Evolutionary conservation across 805 yeast species (phyloP).

Genomic region (Cyberlindnera maclurae): DNA sequence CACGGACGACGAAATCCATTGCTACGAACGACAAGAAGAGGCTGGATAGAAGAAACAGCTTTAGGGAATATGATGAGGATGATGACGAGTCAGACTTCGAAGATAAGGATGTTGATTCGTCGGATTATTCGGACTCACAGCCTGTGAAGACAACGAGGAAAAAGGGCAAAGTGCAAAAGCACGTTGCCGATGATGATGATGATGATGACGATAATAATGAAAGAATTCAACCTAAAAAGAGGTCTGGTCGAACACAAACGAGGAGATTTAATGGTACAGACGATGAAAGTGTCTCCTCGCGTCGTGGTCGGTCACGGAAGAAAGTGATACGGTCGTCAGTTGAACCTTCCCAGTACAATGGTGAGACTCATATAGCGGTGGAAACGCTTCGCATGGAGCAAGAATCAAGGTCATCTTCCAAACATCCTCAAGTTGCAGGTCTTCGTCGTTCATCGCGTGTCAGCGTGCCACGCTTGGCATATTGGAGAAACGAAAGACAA

Average conservation of each 20-base stretch:
- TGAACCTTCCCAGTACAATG: no score
- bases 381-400: slow-evolving; percentile 15
- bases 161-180: not conserved
- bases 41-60: not conserved
- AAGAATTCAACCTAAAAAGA: not conserved
- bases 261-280: not conserved
- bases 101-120: slow-evolving; percentile 6
- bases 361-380: slow-evolving; percentile 14
- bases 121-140: not conserved
- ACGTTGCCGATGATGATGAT: not conserved
- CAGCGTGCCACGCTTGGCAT: slow-evolving; percentile 65
- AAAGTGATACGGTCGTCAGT: not conserved
- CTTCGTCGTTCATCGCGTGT: slow-evolving; percentile 60
- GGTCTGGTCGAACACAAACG: no score
- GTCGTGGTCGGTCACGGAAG: not conserved
- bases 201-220: slow-evolving; percentile 3
- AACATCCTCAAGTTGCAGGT: slow-evolving; percentile 20
- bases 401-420: slow-evolving; percentile 11
- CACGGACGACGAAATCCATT: slow-evolving; percentile 11
- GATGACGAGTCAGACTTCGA: slow-evolving; percentile 3
- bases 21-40: slow-evolving; percentile 9
- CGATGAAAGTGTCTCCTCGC: not conserved
- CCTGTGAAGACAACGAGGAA: not conserved
- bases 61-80: slow-evolving; percentile 7
- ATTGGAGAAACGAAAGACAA: slow-evolving; percentile 77